Conservation (phyloP, 164 flowering plant species). For the Echeveria elegans region DNA sequence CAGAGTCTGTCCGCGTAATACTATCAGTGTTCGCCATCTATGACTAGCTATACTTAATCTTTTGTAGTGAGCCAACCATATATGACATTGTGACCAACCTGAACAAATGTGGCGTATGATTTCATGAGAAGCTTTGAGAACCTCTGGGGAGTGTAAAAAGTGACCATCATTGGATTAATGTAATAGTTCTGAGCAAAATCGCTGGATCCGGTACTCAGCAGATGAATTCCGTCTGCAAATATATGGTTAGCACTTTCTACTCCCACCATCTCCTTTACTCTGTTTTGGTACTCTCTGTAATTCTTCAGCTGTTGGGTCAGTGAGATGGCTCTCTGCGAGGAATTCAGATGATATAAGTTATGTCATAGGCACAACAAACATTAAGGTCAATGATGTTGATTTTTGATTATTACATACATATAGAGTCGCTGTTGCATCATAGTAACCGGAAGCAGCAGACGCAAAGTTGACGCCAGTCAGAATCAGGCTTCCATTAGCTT, state of each 20-base stretch:
- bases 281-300: constrained; percentile 64
- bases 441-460: constrained; percentile 76
- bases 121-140: constrained; percentile 59
- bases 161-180: constrained; percentile 46
- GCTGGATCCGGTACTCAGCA: constrained; percentile 82
- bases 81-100: constrained; percentile 31
- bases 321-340: constrained; percentile 47
- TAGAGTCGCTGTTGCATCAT: constrained; percentile 46
- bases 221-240: constrained; percentile 53
- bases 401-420: constrained; percentile 35
- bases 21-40: neutral
- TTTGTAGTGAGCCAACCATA: too few relatives aligned
- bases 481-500: constrained; percentile 46
- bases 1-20: constrained; percentile 36
- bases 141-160: constrained; percentile 39
- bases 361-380: neutral
- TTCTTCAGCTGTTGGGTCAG: constrained; percentile 54
- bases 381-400: neutral
- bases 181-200: constrained; percentile 77
- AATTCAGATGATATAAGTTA: neutral
- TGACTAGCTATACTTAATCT: neutral
- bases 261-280: constrained; percentile 47
- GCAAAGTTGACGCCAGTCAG: constrained; percentile 84
- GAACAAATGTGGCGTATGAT: constrained; percentile 48
- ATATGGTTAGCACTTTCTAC: constrained; percentile 36